Base-by-base conservation (phyloP, 306 rosid genomes). In the barrel medic (Medicago truncatula) region DNA sequence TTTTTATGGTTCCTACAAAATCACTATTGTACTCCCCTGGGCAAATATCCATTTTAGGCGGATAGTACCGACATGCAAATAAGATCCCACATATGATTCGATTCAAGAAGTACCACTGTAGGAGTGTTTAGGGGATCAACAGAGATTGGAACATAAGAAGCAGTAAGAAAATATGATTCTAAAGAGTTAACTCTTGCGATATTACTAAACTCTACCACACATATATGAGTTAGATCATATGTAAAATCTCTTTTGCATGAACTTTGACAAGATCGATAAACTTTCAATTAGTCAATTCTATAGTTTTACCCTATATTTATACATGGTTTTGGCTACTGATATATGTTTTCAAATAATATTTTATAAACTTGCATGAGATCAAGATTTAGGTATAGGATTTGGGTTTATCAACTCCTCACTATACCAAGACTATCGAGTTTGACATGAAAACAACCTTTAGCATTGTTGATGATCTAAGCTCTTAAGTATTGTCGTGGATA, bases 261-360 rank as follows among this genome's bases (percentile, higher is more conserved):
- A 58, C 17, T 23, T 49, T 70, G 75, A 70, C 61, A 9, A 50
- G 36, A 17, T 38, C 17, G 38, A 54, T 16, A 38, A 38, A 18
- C 76, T 71, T 5, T 38, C 54, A 54, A 39, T 54, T 72, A 17
- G 58, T 53, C 76, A 16, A 31, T 57, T 56, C 14, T 16, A 38
- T 56, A 58, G 39, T 23, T 7, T 71, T 8, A 39, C 23, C 41
- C 11, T 71, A 56, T 1, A 70, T 18, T 20, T 56, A 46, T 72
- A 12, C 40, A 13, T 56, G 67, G 54, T 57, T 57, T 40, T 72
- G 10, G 25, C 67, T 7, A 6, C n/a, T 34, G 7, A 34, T 34
- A 34, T 3, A 34, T 34, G n/a, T n/a, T n/a, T n/a, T n/a, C n/a
- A n/a, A n/a, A n/a, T n/a, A n/a, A n/a, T n/a, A n/a, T n/a, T n/a